Conservation (phyloP, 768 basidiomycete genomes). For the Gautieria morchelliformis region DNA sequence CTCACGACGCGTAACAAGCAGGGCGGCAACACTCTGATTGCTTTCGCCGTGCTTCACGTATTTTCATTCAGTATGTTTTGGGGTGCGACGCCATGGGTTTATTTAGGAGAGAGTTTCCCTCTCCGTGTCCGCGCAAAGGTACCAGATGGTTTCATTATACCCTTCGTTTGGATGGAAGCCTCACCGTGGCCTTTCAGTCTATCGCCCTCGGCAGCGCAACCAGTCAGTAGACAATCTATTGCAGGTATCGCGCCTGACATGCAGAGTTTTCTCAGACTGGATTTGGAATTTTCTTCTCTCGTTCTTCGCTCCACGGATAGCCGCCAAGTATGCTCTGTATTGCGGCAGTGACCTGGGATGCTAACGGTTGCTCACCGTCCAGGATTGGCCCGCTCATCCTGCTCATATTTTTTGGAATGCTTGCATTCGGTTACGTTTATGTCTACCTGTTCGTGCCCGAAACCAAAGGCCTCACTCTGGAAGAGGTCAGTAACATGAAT, state of each 20-base stretch:
- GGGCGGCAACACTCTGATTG: conserved; percentile 59
- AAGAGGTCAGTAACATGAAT: conserved; percentile 38
- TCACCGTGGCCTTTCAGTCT: conserved; percentile 12
- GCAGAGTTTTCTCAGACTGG: conserved; percentile 31
- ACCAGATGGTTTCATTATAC: background rate
- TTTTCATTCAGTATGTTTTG: conserved; percentile 65
- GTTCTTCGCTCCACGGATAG: conserved; percentile 65
- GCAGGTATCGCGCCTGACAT: background rate
- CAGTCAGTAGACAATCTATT: conserved; percentile 24
- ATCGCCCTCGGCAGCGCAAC: conserved; percentile 66
- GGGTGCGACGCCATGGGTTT: conserved; percentile 65
- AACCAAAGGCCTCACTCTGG: conserved; percentile 67
- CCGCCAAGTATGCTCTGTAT: conserved; percentile 31
- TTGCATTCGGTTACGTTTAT: conserved; percentile 58
- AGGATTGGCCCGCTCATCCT: conserved; percentile 69
- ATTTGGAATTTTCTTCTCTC: conserved; percentile 69
- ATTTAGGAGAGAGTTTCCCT: conserved; percentile 74
- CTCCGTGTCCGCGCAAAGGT: conserved; percentile 67
- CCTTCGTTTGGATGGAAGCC: background rate
- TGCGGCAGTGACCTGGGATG: no score
- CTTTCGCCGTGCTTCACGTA: conserved; percentile 72
- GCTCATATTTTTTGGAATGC: conserved; percentile 68
- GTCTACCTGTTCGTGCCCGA: conserved; percentile 74
- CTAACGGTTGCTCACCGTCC: background rate
- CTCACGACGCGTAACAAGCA: conserved; percentile 47